Evolutionary conservation across 1,284 basidiomycete species (phyloP).

Genomic region (Pseudozyma tsukubaensis): DNA sequence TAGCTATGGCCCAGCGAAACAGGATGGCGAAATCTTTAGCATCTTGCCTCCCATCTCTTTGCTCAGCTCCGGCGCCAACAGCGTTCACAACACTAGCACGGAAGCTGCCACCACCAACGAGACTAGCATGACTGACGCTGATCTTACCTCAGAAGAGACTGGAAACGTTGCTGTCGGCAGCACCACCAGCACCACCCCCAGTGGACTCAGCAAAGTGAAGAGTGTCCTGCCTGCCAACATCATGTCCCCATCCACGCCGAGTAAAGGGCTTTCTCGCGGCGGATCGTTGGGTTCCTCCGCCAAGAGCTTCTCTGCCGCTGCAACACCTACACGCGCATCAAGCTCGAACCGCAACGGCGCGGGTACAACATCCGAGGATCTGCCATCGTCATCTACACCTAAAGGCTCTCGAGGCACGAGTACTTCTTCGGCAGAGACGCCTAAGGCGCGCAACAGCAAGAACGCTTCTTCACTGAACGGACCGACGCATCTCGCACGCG

Average conservation of each 20-base stretch:
- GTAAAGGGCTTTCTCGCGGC: slow-evolving; percentile 42
- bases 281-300: not conserved
- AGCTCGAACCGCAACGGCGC: not conserved
- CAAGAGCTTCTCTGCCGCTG: slow-evolving; percentile 8
- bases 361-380: slow-evolving; percentile 1
- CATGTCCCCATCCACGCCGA: slow-evolving; percentile 53
- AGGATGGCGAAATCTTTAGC: slow-evolving; percentile 90
- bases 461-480: slow-evolving; percentile 4
- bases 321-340: slow-evolving; percentile 29
- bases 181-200: no score
- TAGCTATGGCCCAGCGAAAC: slow-evolving; percentile 85
- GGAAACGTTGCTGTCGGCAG: slow-evolving; percentile 2
- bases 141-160: slow-evolving; percentile 9
- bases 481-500: slow-evolving; percentile 25
- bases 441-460: slow-evolving; percentile 20
- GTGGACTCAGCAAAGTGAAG: slow-evolving; percentile 1
- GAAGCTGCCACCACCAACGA: slow-evolving; percentile 36
- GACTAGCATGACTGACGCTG: slow-evolving; percentile 30
- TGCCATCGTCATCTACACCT: slow-evolving; percentile 37
- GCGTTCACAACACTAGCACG: slow-evolving; percentile 38
- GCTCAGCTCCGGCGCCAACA: slow-evolving; percentile 45
- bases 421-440: slow-evolving; percentile 10
- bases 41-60: slow-evolving; percentile 71
- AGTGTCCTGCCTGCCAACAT: slow-evolving; percentile 40
- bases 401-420: slow-evolving; percentile 10